A percentile compares a stretch with the other conserved stretches of the same genome.
These are phyloP conservation scores for Lentinula boryana DNA, from an alignment of 768 basidiomycete species.

Conservation along the genomic window DNA sequence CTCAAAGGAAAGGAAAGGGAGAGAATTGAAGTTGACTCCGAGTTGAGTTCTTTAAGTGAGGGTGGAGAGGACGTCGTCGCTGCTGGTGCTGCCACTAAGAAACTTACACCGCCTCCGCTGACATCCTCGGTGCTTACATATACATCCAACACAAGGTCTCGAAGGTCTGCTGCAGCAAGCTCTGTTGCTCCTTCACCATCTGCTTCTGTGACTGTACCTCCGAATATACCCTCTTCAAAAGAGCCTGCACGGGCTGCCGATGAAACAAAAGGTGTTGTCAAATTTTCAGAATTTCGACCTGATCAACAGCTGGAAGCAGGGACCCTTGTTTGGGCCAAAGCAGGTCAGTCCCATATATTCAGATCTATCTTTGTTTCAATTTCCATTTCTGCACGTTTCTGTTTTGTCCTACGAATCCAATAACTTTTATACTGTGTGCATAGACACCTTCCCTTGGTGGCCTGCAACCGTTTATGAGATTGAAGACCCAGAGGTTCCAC, in stretches of 20 bases:
- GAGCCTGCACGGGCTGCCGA: not conserved
- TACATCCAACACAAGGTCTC: not conserved
- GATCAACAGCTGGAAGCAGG: conserved; percentile 32
- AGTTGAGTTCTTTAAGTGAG: conserved; percentile 41
- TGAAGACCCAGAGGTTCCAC: conserved; percentile 53
- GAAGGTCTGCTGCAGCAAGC: not conserved
- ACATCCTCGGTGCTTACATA: not conserved
- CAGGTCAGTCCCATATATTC: conserved; percentile 33
- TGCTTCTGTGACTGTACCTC: not conserved
- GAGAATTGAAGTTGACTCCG: conserved; percentile 27
- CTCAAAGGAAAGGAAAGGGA: conserved; percentile 4
- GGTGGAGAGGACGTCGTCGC: conserved; percentile 15
- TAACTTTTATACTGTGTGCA: conserved; percentile 3
- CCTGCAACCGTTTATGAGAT: conserved; percentile 73
- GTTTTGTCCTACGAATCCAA: too few species aligned
- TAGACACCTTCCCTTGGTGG: conserved; percentile 85
- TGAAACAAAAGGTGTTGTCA: not conserved
- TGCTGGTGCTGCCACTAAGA: not conserved
- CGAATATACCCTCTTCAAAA: not conserved
- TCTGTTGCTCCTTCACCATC: not conserved
- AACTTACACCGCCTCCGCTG: not conserved
- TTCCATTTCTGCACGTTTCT: not conserved
- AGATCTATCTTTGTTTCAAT: not conserved
- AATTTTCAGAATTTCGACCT: conserved; percentile 17
- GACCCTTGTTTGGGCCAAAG: conserved; percentile 77